Evolutionary conservation across 495 filamentous ascomycete genomes (phyloP), one percentile per base, ranked within the genome.

Genomic region (Xylaria grammica): DNA sequence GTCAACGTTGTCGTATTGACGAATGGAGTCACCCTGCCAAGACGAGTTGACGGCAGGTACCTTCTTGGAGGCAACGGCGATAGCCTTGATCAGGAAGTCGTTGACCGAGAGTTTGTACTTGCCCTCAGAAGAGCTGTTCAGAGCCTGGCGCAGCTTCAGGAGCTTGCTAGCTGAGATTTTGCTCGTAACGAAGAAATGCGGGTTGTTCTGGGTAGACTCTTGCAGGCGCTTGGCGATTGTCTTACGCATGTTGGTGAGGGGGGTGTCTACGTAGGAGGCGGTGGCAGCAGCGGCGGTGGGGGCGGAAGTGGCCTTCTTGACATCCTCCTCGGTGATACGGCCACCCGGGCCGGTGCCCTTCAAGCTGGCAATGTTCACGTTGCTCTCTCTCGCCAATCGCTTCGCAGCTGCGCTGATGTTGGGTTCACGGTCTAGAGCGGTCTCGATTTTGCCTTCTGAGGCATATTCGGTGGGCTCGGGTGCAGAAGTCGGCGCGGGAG

Each of bases 71-170:
- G 95, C 96, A 63, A 90, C 83, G 58, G 87, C 92, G 51, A 93
- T 89, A 51, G 96, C 95, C 86, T 99, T 99, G 85, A 99, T 90
- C 42, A 99, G 83, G 86, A 99, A 99, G 81, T 99, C 95, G 77
- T 99, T 99, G 79, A 99, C 91, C 17, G 93, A 97, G 36, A 99
- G 92, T 86, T 97, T 98, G 87, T 96, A 98, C 75, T 92, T 89
- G 78, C 95, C 95, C 52, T 96, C 90, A 8, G 91, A 79, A 24
- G 90, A 87, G 72, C 87, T 84, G 80, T 99, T 99, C 64, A 99
- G 88, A 45, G 95, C 92, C 80, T 92, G 88, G 72, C 95, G 93
- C 62, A 99, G 92, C 82, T 97, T 97, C 59, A 97, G 78, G 24
- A 99, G 91, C 85, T 98, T 98, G 72, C 83, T 84, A 52, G 98